A percentile compares a stretch with the other conserved stretches of the same genome.
These are phyloP conservation scores for Mycena rebaudengoi DNA, from an alignment of 768 basidiomycete genomes.

Conservation along the genomic window DNA sequence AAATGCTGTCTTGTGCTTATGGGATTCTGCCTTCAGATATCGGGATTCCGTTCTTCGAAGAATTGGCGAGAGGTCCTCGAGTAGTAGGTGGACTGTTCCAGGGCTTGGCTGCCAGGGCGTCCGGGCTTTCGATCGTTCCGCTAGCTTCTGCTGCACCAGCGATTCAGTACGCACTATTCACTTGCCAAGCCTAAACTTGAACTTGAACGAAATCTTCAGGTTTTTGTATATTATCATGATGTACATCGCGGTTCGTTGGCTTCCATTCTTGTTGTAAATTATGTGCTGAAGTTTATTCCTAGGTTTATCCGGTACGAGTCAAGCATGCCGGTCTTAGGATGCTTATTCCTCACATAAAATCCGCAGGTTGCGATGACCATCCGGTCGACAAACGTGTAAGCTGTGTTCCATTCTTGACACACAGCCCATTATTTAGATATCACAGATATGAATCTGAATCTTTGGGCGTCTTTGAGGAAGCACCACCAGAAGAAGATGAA, in stretches of 20 bases:
- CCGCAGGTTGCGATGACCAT: constrained; percentile 65
- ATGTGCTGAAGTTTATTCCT: background rate
- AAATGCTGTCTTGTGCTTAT: background rate
- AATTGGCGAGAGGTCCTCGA: constrained; percentile 46
- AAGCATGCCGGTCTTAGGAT: background rate
- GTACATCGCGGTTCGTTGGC: constrained; percentile 63
- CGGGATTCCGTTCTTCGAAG: constrained; percentile 48
- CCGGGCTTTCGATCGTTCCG: constrained; percentile 59
- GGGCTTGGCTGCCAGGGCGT: constrained; percentile 60
- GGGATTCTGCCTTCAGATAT: constrained; percentile 42
- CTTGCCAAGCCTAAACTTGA: background rate
- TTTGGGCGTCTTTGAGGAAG: constrained; percentile 69
- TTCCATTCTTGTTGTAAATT: background rate
- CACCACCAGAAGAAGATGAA: constrained; percentile 58
- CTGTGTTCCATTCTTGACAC: background rate
- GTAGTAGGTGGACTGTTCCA: constrained; percentile 61
- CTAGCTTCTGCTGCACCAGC: constrained; percentile 68
- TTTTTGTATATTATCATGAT: constrained; percentile 84
- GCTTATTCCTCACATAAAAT: background rate
- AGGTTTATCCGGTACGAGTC: constrained; percentile 54
- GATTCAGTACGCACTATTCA: constrained; percentile 58
- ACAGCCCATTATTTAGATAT: background rate
- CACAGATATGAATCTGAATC: constrained; percentile 74
- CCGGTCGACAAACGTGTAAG: constrained; percentile 70
- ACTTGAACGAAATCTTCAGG: constrained; percentile 37